Conservation (phyloP, 371 early-diverging fungal species). For the Nematocida sp. region DNA sequence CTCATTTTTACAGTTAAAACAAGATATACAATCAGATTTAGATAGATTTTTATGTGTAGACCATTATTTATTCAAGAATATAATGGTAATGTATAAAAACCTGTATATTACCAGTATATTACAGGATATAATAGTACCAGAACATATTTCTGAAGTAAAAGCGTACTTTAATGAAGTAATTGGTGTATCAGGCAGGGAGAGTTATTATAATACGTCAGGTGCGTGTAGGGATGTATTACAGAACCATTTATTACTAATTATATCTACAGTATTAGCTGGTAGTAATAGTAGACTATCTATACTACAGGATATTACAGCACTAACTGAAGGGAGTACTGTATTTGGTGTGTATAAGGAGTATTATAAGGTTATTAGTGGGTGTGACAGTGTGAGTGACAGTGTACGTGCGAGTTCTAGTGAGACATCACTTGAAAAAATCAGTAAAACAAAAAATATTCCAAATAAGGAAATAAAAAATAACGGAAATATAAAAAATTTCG, state of each 20-base stretch:
- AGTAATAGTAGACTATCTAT: not conserved
- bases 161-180: slow-evolving; percentile 94
- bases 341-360: slow-evolving; percentile 34
- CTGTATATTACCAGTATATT: slow-evolving; percentile 23
- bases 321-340: not conserved
- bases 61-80: slow-evolving; percentile 70
- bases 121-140: slow-evolving; percentile 72
- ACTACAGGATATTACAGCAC: slow-evolving; percentile 1
- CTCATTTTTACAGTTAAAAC: slow-evolving; percentile 72
- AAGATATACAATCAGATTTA: slow-evolving; percentile 2
- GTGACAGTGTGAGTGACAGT: not conserved
- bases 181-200: slow-evolving; percentile 87
- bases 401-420: not conserved
- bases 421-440: not conserved
- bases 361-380: not conserved
- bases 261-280: slow-evolving; percentile 73
- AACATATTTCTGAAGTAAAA: slow-evolving; percentile 87
- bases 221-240: slow-evolving; percentile 98
- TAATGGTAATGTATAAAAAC: slow-evolving; percentile 60
- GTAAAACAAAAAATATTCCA: not conserved
- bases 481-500: not conserved
- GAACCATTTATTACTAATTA: slow-evolving; percentile 85
- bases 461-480: not conserved
- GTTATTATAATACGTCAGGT: slow-evolving; percentile 97
- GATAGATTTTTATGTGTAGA: slow-evolving; percentile 65